These are phyloP conservation scores for Agrocybe praecox DNA, from an alignment of 768 basidiomycete genomes.

Conservation along the genomic window DNA sequence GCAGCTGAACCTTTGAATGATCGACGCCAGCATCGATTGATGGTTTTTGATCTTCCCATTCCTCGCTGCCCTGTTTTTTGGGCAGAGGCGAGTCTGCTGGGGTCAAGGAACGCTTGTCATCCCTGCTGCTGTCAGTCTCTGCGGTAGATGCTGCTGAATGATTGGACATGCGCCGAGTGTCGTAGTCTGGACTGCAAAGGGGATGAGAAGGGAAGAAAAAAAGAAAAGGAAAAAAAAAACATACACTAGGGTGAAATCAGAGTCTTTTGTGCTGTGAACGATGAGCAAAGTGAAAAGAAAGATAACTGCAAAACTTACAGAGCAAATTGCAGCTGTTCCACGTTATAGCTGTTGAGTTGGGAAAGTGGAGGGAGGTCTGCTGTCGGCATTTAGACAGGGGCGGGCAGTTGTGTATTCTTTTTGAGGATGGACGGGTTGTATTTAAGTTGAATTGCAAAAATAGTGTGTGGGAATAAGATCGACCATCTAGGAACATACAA, in stretches of 20 bases:
- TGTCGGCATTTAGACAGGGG: constrained; percentile 51
- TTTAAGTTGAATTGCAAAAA: constrained; percentile 26
- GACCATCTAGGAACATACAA: constrained; percentile 25
- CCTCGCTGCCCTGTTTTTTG: constrained; percentile 43
- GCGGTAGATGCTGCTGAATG: constrained; percentile 65
- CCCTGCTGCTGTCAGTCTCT: constrained; percentile 64
- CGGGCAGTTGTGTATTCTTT: constrained; percentile 15
- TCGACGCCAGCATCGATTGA: constrained; percentile 42
- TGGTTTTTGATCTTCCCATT: constrained; percentile 26
- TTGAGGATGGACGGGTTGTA: constrained; percentile 14
- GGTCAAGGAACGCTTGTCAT: constrained; percentile 61
- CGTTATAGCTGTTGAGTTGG: constrained; percentile 61
- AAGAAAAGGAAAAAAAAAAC: constrained; percentile 16
- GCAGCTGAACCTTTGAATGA: constrained; percentile 64
- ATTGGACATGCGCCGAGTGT: constrained; percentile 74
- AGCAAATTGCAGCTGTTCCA: constrained; percentile 63
- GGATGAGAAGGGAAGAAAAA: constrained; percentile 9
- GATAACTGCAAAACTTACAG: constrained; percentile 38
- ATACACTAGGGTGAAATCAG: constrained; percentile 49
- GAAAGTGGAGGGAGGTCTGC: constrained; percentile 43
- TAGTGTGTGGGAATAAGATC: constrained; percentile 22
- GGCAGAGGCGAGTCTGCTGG: constrained; percentile 58
- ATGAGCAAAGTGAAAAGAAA: constrained; percentile 18
- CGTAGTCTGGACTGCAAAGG: constrained; percentile 47
- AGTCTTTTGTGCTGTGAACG: constrained; percentile 23